phyloP scores from a whole-genome alignment of 306 rosid species.

The Styphnolobium japonicum region DNA sequence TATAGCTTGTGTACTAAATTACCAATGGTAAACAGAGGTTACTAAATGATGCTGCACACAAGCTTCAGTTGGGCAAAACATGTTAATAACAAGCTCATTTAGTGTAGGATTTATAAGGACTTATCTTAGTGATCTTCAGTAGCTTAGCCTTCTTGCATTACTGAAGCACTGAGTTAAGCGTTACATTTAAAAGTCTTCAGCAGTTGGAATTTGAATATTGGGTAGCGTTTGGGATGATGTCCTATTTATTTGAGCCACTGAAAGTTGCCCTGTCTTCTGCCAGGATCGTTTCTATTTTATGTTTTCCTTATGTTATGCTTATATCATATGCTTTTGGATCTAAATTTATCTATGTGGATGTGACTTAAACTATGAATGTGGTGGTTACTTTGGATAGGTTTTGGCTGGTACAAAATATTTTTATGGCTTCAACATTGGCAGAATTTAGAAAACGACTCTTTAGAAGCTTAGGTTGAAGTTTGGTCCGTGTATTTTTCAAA shows the following conservation, averaged over 20 bases:
- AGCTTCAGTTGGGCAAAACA: not conserved
- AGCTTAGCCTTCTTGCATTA: not conserved
- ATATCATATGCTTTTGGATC: not conserved
- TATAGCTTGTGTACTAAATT: not conserved
- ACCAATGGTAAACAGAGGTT: not conserved
- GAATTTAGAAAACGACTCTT: not conserved
- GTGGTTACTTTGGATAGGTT: not conserved
- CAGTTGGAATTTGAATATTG: not conserved
- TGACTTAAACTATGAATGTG: not conserved
- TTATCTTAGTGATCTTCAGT: not conserved
- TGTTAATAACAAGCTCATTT: not conserved
- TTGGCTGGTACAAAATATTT: not conserved
- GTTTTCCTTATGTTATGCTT: too few species aligned
- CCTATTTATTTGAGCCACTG: not conserved
- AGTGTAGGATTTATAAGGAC: not conserved
- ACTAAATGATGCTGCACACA: not conserved
- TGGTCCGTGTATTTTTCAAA: not conserved
- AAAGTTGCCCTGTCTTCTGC: not conserved
- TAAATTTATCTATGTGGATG: not conserved
- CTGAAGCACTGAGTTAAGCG: too few species aligned
- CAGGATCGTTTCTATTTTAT: not conserved
- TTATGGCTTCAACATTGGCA: not conserved
- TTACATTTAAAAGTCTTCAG: not conserved
- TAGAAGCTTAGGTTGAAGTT: not conserved
- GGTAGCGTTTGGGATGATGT: not conserved